Evolutionary conservation across 1,139 yeast species (phyloP).

Genomic region (Hanseniaspora sp.): DNA sequence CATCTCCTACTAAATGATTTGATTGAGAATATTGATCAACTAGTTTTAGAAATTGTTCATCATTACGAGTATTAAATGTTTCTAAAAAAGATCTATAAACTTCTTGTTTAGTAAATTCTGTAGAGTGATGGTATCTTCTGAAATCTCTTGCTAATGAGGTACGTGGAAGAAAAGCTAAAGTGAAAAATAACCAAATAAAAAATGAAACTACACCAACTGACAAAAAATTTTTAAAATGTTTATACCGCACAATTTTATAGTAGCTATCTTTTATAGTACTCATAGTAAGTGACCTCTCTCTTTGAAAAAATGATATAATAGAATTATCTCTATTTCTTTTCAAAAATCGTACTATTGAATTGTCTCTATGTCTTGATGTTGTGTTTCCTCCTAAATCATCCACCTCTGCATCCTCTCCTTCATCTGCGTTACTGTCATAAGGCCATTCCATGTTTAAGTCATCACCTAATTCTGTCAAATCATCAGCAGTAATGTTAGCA

Average conservation of each 20-base stretch:
- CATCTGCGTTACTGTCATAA: background rate
- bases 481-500: background rate
- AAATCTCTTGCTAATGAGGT: slow-evolving; percentile 79
- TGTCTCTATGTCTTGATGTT: background rate
- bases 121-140: slow-evolving; percentile 57
- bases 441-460: slow-evolving; percentile 13
- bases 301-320: slow-evolving; percentile 19
- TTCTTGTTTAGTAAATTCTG: slow-evolving; percentile 49
- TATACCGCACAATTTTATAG: slow-evolving; percentile 42
- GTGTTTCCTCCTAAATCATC: background rate
- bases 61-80: slow-evolving; percentile 28
- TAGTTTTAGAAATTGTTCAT: slow-evolving; percentile 33
- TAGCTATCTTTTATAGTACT: slow-evolving; percentile 26
- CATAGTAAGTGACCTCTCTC: slow-evolving; percentile 27
- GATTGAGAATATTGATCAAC: slow-evolving; percentile 32
- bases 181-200: slow-evolving; percentile 37
- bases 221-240: slow-evolving; percentile 44
- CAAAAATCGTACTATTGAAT: background rate
- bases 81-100: slow-evolving; percentile 40
- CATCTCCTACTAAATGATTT: slow-evolving; percentile 37
- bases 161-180: slow-evolving; percentile 70
- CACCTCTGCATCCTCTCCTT: background rate
- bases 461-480: slow-evolving; percentile 7
- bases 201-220: slow-evolving; percentile 28
- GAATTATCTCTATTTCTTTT: slow-evolving; percentile 18